Percentiles rank a stretch among this genome's conserved stretches.
Conservation (phyloP, 2,329 filamentous ascomycete species). For the Lasiodiplodia sp. region DNA sequence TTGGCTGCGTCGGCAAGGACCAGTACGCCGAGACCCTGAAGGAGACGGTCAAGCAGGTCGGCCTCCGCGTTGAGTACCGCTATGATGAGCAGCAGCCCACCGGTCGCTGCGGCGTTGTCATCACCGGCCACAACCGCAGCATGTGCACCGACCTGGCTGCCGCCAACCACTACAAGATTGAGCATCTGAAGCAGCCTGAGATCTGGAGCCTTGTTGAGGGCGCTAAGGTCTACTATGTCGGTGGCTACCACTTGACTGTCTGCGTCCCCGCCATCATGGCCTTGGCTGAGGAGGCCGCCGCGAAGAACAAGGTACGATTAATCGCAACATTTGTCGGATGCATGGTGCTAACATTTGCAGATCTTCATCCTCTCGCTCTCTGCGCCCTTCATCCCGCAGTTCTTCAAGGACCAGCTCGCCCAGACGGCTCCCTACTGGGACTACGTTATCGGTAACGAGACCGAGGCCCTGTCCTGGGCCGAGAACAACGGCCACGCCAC, state of each 20-base stretch:
- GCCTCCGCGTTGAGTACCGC: slow-evolving; percentile 93
- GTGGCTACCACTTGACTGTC: slow-evolving; percentile 97
- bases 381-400: slow-evolving; percentile 93
- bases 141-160: slow-evolving; percentile 95
- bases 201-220: slow-evolving; percentile 93
- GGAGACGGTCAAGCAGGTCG: slow-evolving; percentile 84
- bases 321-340: slow-evolving; percentile 68
- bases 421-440: slow-evolving; percentile 90
- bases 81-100: slow-evolving; percentile 85
- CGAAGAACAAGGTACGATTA: slow-evolving; percentile 75
- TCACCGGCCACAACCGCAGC: slow-evolving; percentile 94
- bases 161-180: slow-evolving; percentile 95
- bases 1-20: slow-evolving; percentile 93
- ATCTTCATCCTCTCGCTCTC: slow-evolving; percentile 88
- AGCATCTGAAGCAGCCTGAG: slow-evolving; percentile 88
- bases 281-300: slow-evolving; percentile 86
- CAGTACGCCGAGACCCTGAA: slow-evolving; percentile 91
- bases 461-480: slow-evolving; percentile 87
- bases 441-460: slow-evolving; percentile 96
- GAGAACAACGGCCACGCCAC: slow-evolving; percentile 77
- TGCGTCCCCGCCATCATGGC: slow-evolving; percentile 90
- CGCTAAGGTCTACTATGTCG: slow-evolving; percentile 89
- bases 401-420: slow-evolving; percentile 97
- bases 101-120: slow-evolving; percentile 93
- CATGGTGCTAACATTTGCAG: slow-evolving; percentile 40